Base-by-base conservation (phyloP, 768 basidiomycete species). In the Tulasnella sp. region DNA sequence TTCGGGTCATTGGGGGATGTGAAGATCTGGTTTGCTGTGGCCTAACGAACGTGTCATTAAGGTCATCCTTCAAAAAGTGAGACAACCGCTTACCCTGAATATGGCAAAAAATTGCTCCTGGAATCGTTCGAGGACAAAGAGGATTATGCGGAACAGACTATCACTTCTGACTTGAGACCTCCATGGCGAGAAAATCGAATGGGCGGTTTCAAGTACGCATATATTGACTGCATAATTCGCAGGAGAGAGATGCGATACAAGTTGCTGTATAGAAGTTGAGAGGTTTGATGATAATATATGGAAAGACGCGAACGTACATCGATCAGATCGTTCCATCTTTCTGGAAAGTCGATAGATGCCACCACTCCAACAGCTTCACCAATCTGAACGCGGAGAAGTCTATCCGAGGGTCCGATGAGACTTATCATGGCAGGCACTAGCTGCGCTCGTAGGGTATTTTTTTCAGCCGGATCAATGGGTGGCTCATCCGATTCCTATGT, bases 151-250 rank as follows among this genome's bases (percentile, higher is more conserved):
- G 70, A 81, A 98, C 40, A 99, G 78, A 34, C 73, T 65, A 65
- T 99, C 83, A 10, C 86, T 83, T 53, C 90, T 79, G 56, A 90
- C 84, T 59, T 83, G 84, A 1, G 88, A 79, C 37, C 93, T 78
- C 93, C 93, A 99, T 41, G 81, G 83, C 37, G 72, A 76, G 69
- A 96, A 98, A 60, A 99, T 96, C 33, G 89, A 92, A 64, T 96
- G 95, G 0, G 91, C 91, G 0, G 91, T 91, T 61, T 95, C 78
- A 37, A 99, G 73, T 7, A 99, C 86, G 42, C 85, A 87, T 20
- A 92, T 70, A 64, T 95, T 98, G 56, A 86, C 64, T 53, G 80
- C 79, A 62, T 88, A 92, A 59, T 93, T 79, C 2, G 81, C 75
- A 3, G 71, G 68, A 2, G 88, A 89, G 12, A 98, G 74, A 31